These are phyloP conservation scores for Astrothelium macrocarpum DNA, from an alignment of 495 filamentous ascomycete genomes.

Conservation along the genomic window DNA sequence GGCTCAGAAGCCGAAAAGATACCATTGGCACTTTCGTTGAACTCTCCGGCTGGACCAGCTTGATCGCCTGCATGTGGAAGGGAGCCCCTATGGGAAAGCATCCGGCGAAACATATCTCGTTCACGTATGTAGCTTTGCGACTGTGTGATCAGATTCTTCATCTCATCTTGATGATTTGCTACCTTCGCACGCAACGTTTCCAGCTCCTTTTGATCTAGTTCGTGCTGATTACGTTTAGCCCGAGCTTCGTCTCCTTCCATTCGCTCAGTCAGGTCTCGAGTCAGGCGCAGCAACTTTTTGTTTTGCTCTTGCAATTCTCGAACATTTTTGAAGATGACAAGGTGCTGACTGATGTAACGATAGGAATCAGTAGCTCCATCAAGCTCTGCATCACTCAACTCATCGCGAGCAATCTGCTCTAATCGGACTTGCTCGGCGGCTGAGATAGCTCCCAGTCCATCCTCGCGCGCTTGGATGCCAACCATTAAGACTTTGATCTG, in stretches of 20 bases:
- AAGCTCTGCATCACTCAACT: constrained; percentile 50
- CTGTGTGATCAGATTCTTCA: constrained; percentile 64
- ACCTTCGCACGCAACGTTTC: constrained; percentile 56
- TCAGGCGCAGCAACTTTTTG: constrained; percentile 65
- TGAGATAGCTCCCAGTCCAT: constrained; percentile 63
- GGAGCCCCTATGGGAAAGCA: constrained; percentile 69
- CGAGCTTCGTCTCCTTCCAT: constrained; percentile 87
- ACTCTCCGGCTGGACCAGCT: constrained; percentile 39
- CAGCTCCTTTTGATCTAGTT: constrained; percentile 63
- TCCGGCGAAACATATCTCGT: constrained; percentile 91
- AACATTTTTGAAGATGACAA: constrained; percentile 75
- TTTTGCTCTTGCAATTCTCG: constrained; percentile 85
- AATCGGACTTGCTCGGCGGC: constrained; percentile 54
- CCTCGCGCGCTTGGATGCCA: constrained; percentile 67
- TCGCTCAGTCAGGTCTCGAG: constrained; percentile 70
- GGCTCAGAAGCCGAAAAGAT: constrained; percentile 20
- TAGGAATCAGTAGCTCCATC: constrained; percentile 71
- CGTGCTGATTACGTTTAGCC: constrained; percentile 55
- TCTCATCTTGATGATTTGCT: constrained; percentile 57
- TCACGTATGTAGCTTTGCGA: constrained; percentile 90
- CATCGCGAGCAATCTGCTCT: constrained; percentile 59
- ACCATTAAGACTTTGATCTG: constrained; percentile 83
- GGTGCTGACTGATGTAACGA: constrained; percentile 71
- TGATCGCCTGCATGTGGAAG: constrained; percentile 48
- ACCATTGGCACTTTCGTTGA: constrained; percentile 51